phyloP scores from a whole-genome alignment of 2,329 filamentous ascomycete genomes.

The Penicillium sp. region DNA sequence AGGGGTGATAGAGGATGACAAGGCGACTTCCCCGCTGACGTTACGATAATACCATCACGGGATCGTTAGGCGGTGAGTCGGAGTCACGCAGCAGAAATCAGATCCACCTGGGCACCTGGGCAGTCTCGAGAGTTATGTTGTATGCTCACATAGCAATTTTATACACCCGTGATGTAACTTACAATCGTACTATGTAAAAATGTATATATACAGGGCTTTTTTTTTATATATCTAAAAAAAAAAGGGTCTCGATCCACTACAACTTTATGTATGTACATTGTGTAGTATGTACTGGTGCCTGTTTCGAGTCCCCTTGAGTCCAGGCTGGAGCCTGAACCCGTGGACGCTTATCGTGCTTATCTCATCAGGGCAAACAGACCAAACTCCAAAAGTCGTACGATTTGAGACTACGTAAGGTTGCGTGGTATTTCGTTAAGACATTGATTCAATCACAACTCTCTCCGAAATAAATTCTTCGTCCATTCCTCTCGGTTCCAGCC shows the following conservation, averaged over 20 bases:
- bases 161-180: too few species aligned
- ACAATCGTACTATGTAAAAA: too few species aligned
- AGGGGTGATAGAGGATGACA: conserved; percentile 31
- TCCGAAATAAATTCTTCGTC: not conserved
- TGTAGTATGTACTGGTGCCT: too few species aligned
- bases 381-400: conserved; percentile 20
- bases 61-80: conserved; percentile 24
- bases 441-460: not conserved
- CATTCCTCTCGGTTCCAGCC: not conserved
- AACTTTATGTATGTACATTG: too few species aligned
- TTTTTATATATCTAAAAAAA: too few species aligned
- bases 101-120: too few species aligned
- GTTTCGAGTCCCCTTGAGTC: too few species aligned
- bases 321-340: not conserved
- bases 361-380: conserved; percentile 18
- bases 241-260: too few species aligned
- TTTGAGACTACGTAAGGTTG: conserved; percentile 5
- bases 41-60: conserved; percentile 26
- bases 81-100: conserved; percentile 14
- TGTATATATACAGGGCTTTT: too few species aligned
- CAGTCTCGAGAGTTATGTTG: not conserved
- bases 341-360: conserved; percentile 16
- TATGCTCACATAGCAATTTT: conserved; percentile 16
- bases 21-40: conserved; percentile 31
- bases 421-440: not conserved